Evolutionary conservation across 2,329 filamentous ascomycete species (phyloP).

Genomic region (Periconia sp.): DNA sequence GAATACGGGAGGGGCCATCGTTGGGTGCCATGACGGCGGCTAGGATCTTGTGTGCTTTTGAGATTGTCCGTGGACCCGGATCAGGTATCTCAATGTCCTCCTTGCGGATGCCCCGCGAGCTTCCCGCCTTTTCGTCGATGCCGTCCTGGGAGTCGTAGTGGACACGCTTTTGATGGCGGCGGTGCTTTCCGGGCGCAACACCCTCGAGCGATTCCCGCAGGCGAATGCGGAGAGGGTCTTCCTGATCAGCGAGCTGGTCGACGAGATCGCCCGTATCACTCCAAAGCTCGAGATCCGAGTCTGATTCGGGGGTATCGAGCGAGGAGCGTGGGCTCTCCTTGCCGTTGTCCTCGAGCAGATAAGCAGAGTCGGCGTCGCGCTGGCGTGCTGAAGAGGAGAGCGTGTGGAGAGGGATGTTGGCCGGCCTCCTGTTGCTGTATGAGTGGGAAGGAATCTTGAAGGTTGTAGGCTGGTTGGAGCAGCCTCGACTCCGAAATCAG

Average conservation of each 20-base stretch:
- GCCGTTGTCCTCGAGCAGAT: constrained; percentile 54
- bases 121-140: constrained; percentile 49
- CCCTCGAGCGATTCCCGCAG: constrained; percentile 70
- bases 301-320: constrained; percentile 60
- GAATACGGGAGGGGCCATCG: constrained; percentile 72
- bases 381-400: constrained; percentile 59
- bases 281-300: constrained; percentile 81
- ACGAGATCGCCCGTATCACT: constrained; percentile 94
- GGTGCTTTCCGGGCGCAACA: constrained; percentile 57
- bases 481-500: constrained; percentile 42
- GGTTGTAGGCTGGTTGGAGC: constrained; percentile 64
- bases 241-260: constrained; percentile 83
- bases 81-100: constrained; percentile 84
- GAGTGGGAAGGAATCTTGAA: constrained; percentile 84
- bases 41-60: constrained; percentile 72
- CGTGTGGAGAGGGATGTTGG: constrained; percentile 87
- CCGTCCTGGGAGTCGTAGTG: constrained; percentile 65
- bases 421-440: constrained; percentile 70
- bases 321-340: constrained; percentile 61
- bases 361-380: constrained; percentile 46
- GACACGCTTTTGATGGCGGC: constrained; percentile 66
- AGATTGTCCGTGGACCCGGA: constrained; percentile 67
- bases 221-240: constrained; percentile 79
- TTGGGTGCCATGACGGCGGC: constrained; percentile 84
- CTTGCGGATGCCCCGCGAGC: constrained; percentile 56